Conservation (phyloP, 176 grass and related monocot genomes). For the Oropetium thomaeum region DNA sequence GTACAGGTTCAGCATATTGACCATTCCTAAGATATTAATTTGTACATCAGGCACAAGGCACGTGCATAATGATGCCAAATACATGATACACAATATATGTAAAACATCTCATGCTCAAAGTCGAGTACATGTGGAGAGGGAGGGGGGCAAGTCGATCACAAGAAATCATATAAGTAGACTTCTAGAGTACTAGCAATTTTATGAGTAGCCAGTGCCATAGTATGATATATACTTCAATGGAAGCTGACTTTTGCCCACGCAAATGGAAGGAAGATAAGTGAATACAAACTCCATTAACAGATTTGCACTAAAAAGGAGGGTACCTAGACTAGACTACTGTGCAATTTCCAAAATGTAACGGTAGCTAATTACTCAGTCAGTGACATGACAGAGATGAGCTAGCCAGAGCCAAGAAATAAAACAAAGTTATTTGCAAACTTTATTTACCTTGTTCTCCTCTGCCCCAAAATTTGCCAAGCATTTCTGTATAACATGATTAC, state of each 20-base stretch:
- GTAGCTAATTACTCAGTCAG: not conserved
- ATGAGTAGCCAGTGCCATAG: not conserved
- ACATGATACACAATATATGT: not conserved
- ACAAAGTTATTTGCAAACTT: not conserved
- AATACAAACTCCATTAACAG: not conserved
- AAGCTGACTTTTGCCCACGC: not conserved
- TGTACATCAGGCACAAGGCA: not conserved
- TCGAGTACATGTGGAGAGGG: not conserved
- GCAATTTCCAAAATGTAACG: not conserved
- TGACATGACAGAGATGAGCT: not conserved
- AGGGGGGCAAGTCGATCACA: not conserved
- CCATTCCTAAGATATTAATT: not conserved
- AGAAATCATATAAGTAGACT: not conserved
- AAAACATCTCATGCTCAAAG: not conserved
- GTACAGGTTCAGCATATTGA: not conserved
- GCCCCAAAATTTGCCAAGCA: constrained; percentile 64
- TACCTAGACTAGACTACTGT: not conserved
- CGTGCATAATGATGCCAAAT: not conserved
- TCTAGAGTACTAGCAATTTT: not conserved
- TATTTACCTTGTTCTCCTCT: constrained; percentile 82
- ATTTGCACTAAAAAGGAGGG: not conserved
- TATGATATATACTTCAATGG: not conserved
- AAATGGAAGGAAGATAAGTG: not conserved
- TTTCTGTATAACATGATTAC: constrained; percentile 83
- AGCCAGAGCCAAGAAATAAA: not conserved